These are phyloP conservation scores for Eurotiales sp. DNA, from an alignment of 2,329 filamentous ascomycete genomes.

Conservation along the genomic window DNA sequence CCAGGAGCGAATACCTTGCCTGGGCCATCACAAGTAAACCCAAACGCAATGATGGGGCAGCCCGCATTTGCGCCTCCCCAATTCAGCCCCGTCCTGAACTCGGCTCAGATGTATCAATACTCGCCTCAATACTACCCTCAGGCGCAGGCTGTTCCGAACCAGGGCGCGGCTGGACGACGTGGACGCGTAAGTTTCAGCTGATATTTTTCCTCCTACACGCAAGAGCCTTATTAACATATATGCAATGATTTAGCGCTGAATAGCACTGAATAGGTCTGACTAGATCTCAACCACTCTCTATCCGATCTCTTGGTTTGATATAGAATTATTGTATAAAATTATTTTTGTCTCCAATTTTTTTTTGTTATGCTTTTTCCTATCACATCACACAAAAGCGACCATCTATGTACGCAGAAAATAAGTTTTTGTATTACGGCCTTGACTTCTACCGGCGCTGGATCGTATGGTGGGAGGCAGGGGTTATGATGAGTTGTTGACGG, in stretches of 20 bases:
- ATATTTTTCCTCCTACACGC: too few species aligned
- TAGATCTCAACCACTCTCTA: not conserved
- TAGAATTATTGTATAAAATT: conserved; percentile 35
- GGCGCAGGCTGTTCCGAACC: conserved; percentile 39
- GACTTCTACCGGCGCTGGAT: conserved; percentile 38
- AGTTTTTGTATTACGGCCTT: conserved; percentile 25
- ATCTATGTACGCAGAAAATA: conserved; percentile 26
- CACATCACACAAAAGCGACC: conserved; percentile 30
- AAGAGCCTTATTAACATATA: not conserved
- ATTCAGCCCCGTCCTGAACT: conserved; percentile 43
- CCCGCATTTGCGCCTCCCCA: conserved; percentile 43
- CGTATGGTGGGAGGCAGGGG: conserved; percentile 31
- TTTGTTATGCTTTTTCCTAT: too few species aligned
- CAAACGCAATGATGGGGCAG: conserved; percentile 47
- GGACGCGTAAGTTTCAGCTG: conserved; percentile 48
- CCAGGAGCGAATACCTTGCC: conserved; percentile 34
- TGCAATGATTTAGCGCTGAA: conserved; percentile 6
- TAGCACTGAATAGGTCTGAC: not conserved
- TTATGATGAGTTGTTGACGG: conserved; percentile 18
- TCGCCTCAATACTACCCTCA: conserved; percentile 49
- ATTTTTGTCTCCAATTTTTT: conserved; percentile 16
- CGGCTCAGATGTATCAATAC: conserved; percentile 50
- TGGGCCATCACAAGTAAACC: conserved; percentile 33
- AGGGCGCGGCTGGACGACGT: conserved; percentile 48
- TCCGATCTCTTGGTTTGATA: conserved; percentile 20